Evolutionary conservation across 495 filamentous ascomycete species (phyloP).

Genomic region (Neurospora sublineolata): DNA sequence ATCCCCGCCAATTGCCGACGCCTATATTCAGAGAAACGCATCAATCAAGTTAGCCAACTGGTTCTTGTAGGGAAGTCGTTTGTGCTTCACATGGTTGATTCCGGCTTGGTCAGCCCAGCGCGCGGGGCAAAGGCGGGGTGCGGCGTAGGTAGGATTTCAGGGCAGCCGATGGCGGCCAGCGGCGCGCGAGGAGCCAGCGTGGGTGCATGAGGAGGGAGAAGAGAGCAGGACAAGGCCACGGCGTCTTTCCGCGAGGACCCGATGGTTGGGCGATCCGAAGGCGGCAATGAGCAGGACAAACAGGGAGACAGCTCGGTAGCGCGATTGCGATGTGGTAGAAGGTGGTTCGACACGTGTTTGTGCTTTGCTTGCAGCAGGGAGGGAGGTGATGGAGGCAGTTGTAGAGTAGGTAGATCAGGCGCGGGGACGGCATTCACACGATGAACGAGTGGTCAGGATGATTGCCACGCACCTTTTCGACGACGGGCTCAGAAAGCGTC

Average conservation of each 20-base stretch:
- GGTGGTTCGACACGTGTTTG: not conserved
- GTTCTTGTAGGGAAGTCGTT: not conserved
- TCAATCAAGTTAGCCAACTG: constrained; percentile 7
- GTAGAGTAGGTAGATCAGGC: not conserved
- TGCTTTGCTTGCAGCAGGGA: not conserved
- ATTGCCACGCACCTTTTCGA: constrained; percentile 79
- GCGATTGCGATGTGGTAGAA: not conserved
- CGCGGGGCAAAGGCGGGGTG: not conserved
- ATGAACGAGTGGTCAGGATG: not conserved
- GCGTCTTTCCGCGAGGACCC: not conserved
- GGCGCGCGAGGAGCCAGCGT: not conserved
- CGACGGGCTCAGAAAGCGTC: constrained; percentile 96
- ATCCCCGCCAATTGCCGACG: constrained; percentile 82
- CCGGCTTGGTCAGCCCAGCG: not conserved
- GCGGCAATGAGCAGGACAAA: not conserved
- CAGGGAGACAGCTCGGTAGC: not conserved
- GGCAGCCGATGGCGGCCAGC: constrained; percentile 8
- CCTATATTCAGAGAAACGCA: constrained; percentile 36
- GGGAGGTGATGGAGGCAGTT: not conserved
- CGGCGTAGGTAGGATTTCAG: not conserved
- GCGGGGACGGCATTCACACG: not conserved
- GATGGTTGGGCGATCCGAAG: not conserved
- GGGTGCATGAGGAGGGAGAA: not conserved
- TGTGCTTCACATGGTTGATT: not conserved
- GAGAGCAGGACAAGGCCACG: not conserved